A percentile compares a stretch with the other conserved stretches of the same genome.
phyloP scores from a whole-genome alignment of 306 rosid genomes.

The Trifolium repens region DNA sequence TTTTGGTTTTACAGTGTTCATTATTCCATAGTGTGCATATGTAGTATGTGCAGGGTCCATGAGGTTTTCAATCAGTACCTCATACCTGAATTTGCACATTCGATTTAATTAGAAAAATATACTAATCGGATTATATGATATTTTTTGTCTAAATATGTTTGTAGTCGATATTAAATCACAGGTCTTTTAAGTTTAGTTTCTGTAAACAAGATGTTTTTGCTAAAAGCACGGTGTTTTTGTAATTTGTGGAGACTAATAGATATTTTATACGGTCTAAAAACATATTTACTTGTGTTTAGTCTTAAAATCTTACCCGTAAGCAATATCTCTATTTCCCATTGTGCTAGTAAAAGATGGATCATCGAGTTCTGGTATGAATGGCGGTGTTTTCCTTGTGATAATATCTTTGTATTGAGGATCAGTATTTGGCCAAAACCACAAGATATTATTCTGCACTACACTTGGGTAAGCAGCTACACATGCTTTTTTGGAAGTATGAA shows the following conservation, averaged over 20 bases:
- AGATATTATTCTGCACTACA: slow-evolving; percentile 69
- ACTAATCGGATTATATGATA: background rate
- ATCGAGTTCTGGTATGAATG: slow-evolving; percentile 71
- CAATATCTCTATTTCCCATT: slow-evolving; percentile 78
- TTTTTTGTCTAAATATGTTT: background rate
- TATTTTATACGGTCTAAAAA: background rate
- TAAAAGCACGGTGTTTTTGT: background rate
- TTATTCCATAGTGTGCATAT: slow-evolving; percentile 77
- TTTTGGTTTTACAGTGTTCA: slow-evolving; percentile 24
- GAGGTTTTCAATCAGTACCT: slow-evolving; percentile 86
- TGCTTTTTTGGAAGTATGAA: slow-evolving; percentile 74
- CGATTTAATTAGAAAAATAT: slow-evolving; percentile 30
- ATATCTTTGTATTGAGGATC: slow-evolving; percentile 84
- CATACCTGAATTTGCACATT: slow-evolving; percentile 69
- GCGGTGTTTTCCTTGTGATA: slow-evolving; percentile 61
- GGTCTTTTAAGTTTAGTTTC: background rate
- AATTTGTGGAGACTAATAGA: background rate
- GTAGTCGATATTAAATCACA: background rate
- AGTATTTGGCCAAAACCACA: slow-evolving; percentile 92
- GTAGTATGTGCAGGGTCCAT: slow-evolving; percentile 96
- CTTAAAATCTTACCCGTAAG: slow-evolving; percentile 67
- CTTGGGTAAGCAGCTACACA: slow-evolving; percentile 84
- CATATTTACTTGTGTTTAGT: background rate
- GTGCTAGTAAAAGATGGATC: slow-evolving; percentile 64
- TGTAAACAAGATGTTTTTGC: background rate